Conservation (phyloP, 2,329 filamentous ascomycete species). For the Pseudogymnoascus sp. region DNA sequence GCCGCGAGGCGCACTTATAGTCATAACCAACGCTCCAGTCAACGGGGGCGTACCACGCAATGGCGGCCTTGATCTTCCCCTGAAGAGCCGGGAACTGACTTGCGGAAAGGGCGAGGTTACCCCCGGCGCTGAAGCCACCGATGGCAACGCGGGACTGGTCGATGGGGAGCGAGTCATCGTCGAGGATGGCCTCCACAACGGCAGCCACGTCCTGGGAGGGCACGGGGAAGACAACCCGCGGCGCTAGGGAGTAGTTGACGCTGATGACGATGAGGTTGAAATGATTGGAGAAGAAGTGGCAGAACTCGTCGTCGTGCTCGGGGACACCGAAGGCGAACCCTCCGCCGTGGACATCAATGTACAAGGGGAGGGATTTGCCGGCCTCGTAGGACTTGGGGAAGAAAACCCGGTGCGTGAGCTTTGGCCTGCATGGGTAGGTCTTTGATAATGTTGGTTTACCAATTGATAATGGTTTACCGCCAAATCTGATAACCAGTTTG, state of each 20-base stretch:
- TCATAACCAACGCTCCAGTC: slow-evolving; percentile 34
- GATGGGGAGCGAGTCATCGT: slow-evolving; percentile 41
- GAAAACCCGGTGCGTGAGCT: slow-evolving; percentile 33
- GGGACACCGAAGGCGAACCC: slow-evolving; percentile 42
- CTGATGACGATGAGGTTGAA: slow-evolving; percentile 40
- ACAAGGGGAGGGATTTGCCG: slow-evolving; percentile 33
- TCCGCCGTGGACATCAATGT: slow-evolving; percentile 48
- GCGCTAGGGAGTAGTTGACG: slow-evolving; percentile 46
- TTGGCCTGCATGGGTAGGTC: slow-evolving; percentile 27
- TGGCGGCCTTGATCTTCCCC: slow-evolving; percentile 31
- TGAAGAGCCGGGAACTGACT: slow-evolving; percentile 35
- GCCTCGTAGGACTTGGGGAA: slow-evolving; percentile 34
- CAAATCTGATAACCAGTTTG: neutral
- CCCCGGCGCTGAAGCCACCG: slow-evolving; percentile 47
- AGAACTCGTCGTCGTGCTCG: slow-evolving; percentile 42
- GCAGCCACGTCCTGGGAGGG: slow-evolving; percentile 42
- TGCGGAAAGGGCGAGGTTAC: slow-evolving; percentile 40
- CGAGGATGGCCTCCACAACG: slow-evolving; percentile 37
- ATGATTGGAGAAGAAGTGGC: slow-evolving; percentile 36
- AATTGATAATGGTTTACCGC: slow-evolving; percentile 15
- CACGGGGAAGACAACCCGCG: slow-evolving; percentile 39
- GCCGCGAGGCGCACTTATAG: slow-evolving; percentile 28
- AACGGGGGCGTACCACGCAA: slow-evolving; percentile 41
- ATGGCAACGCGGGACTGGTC: slow-evolving; percentile 38
- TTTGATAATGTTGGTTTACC: slow-evolving; percentile 23